Base-by-base conservation (phyloP, 2,329 filamentous ascomycete species). In the Cladosporium colombiae region DNA sequence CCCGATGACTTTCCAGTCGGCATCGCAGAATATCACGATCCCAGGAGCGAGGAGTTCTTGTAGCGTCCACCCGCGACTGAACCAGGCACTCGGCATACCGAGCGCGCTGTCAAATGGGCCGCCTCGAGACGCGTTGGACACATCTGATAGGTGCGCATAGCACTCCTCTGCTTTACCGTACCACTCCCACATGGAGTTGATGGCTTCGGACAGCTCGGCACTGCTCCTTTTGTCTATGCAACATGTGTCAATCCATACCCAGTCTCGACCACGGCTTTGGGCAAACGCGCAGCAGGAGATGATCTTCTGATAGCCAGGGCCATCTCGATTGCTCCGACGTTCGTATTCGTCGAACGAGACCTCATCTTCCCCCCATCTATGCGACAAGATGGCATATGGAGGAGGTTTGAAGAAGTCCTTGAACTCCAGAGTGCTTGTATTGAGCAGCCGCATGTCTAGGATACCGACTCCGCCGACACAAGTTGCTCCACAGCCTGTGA, bases 401-500 rank as follows among this genome's bases (percentile, higher is more conserved):
- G 53, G 63, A 25, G 18, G 33, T 31, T 64, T 64, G 49, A 67
- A 37, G 61, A 71, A 71, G 13, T 72, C 71, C 23, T 68, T 37
- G 56, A 72, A 63, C 21, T 67, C 33, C 25, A 72, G 62, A 1
- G 68, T 69, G n/a, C 23, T 23, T 6, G 67, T 67, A 49, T 72
- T 69, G 50, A 74, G 62, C 6, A 74, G 67, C 0, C 71, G 71
- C 72, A n/a, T n/a, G n/a, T n/a, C n/a, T n/a, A n/a, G n/a, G n/a
- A n/a, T n/a, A n/a, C n/a, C n/a, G n/a, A n/a, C n/a, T n/a, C n/a
- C n/a, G n/a, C n/a, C n/a, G n/a, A n/a, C n/a, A n/a, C n/a, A n/a
- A n/a, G n/a, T n/a, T n/a, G n/a, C n/a, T n/a, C n/a, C n/a, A n/a
- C n/a, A n/a, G n/a, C n/a, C n/a, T n/a, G n/a, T n/a, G n/a, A n/a